Base-by-base conservation (phyloP, 2,329 filamentous ascomycete genomes). In the Aspergillus proliferans region DNA sequence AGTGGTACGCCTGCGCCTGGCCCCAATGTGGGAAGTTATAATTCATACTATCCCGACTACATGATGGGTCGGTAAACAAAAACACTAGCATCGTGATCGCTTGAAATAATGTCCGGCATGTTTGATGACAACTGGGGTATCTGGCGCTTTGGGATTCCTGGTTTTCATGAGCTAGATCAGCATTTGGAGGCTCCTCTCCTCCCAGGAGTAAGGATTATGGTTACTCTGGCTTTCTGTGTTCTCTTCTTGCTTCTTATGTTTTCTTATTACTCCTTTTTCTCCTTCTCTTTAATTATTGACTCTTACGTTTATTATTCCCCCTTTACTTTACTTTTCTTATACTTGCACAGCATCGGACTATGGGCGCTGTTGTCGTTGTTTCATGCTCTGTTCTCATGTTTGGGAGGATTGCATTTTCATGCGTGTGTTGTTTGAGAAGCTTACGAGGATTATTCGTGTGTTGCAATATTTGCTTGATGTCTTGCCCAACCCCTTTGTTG, bases 31-130 rank as follows among this genome's bases (percentile, higher is more conserved):
- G 66, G 65, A 36, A 61, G 62, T 47, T 69, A 63, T 58, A 66
- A 64, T 58, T 59, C 63, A 52, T 65, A 66, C 51, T 75, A 71
- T 59, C 70, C 71, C 50, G 72, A 74, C 58, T 74, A 74, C 61
- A 74, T 75, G 72, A 71, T 74, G 65, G 72, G 72, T 55, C 70
- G 72, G 52, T 75, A 64, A 66, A 54, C 26, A 30, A 30, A 12
- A 7, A 30, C 26, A 44, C 43, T 48, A 52, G 21, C 51, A 55
- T 51, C 51, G 59, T 58, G 38, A 40, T 51, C 55, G 56, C 55
- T 59, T 55, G 56, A 60, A 56, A 60, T 69, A 61, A 71, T 68
- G 67, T 66, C 66, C 65, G 67, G 62, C 66, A 71, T 69, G 68
- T 69, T 70, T 71, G 59, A 68, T 65, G 66, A 69, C 58, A 61